Evolutionary conservation across 2,329 filamentous ascomycete genomes (phyloP).

Genomic region (Pseudocercospora fijiensis): DNA sequence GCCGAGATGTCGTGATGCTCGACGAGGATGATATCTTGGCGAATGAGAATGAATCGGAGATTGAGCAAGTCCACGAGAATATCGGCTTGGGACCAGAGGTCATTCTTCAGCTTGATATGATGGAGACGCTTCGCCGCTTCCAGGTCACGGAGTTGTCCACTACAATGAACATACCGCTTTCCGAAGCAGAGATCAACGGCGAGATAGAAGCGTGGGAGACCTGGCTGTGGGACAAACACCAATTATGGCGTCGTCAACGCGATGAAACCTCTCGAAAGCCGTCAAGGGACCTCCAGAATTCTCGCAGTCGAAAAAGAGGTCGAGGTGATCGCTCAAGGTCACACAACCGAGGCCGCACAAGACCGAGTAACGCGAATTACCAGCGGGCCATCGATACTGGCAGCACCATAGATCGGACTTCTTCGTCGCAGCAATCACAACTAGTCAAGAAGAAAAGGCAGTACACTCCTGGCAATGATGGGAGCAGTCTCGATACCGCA

Average conservation of each 20-base stretch:
- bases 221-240: neutral
- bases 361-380: too few relatives aligned
- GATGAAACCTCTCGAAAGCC: neutral
- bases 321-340: neutral
- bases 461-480: neutral
- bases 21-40: neutral
- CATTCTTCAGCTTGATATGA: neutral
- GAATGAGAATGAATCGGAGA: neutral
- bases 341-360: neutral
- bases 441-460: neutral
- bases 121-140: neutral
- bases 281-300: neutral
- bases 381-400: too few relatives aligned
- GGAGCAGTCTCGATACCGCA: neutral
- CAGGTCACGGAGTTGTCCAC: neutral
- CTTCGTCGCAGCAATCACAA: too few relatives aligned
- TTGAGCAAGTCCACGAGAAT: neutral
- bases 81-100: neutral
- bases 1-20: neutral
- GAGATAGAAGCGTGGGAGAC: neutral
- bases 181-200: neutral
- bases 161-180: neutral
- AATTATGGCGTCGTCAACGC: neutral
- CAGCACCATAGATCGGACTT: too few relatives aligned
- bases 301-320: neutral